A percentile compares a stretch with the other conserved stretches of the same genome.
These are phyloP conservation scores for Serendipita indica DNA, from an alignment of 768 basidiomycete species.

Conservation along the genomic window DNA sequence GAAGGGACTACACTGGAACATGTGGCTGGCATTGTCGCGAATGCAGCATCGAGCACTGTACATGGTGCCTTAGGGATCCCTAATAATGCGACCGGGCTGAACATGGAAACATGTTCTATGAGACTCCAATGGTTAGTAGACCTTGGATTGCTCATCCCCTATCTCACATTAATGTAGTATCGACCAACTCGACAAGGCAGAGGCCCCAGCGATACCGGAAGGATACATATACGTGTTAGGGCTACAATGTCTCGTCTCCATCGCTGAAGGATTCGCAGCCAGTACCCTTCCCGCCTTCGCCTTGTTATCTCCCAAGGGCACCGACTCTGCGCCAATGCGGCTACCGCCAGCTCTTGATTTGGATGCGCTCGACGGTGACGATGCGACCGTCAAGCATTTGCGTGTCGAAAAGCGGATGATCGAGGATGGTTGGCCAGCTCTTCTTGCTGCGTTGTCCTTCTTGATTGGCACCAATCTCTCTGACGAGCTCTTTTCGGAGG, in stretches of 20 bases:
- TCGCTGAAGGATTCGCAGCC: constrained; percentile 73
- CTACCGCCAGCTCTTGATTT: constrained; percentile 55
- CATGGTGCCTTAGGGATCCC: constrained; percentile 82
- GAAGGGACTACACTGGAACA: constrained; percentile 43
- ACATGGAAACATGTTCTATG: constrained; percentile 60
- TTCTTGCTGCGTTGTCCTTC: constrained; percentile 81
- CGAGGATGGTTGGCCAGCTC: constrained; percentile 79
- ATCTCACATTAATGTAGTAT: constrained; percentile 41
- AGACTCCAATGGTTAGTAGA: constrained; percentile 72
- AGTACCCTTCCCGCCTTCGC: constrained; percentile 39
- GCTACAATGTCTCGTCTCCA: constrained; percentile 69
- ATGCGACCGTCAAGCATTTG: constrained; percentile 42
- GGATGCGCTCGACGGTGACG: constrained; percentile 36
- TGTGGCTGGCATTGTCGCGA: constrained; percentile 73
- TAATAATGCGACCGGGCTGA: constrained; percentile 51
- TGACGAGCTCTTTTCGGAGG: constrained; percentile 80
- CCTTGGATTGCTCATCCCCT: neutral
- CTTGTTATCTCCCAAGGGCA: constrained; percentile 60
- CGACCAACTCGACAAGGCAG: constrained; percentile 95
- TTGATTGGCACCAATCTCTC: constrained; percentile 82
- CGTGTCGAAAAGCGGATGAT: constrained; percentile 60
- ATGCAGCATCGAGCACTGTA: constrained; percentile 67
- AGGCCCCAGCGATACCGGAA: constrained; percentile 86
- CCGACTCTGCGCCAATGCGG: constrained; percentile 39
- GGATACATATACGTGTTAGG: constrained; percentile 86